phyloP scores from a whole-genome alignment of 2,329 filamentous ascomycete species.

The Tympanopsis confertula region DNA sequence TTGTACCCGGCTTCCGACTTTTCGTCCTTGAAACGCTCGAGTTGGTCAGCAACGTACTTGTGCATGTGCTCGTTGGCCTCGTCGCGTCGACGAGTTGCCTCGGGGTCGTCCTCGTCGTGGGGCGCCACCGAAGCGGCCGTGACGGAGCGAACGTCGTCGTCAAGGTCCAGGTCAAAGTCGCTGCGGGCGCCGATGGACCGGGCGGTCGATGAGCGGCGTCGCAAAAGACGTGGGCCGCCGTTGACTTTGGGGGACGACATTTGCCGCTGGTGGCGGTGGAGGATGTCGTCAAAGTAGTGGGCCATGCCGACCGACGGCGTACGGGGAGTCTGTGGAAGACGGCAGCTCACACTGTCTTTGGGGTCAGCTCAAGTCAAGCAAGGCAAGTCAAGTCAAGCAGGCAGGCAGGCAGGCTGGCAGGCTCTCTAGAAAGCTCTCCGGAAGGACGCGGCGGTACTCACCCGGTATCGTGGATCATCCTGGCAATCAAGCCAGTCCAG shows the following conservation, averaged over 20 bases:
- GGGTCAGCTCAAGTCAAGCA: not conserved
- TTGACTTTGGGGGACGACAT: slow-evolving; percentile 20
- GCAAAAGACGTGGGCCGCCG: slow-evolving; percentile 19
- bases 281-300: slow-evolving; percentile 91
- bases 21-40: slow-evolving; percentile 59
- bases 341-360: slow-evolving; percentile 61
- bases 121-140: slow-evolving; percentile 7
- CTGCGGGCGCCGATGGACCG: slow-evolving; percentile 76
- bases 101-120: slow-evolving; percentile 38
- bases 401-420: too few relatives aligned
- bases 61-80: slow-evolving; percentile 63
- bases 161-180: slow-evolving; percentile 50
- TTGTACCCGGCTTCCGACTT: slow-evolving; percentile 20
- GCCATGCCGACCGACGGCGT: slow-evolving; percentile 73
- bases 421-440: not conserved
- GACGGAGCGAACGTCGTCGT: slow-evolving; percentile 19
- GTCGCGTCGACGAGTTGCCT: slow-evolving; percentile 31
- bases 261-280: slow-evolving; percentile 41
- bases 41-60: slow-evolving; percentile 70
- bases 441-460: slow-evolving; percentile 32
- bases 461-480: slow-evolving; percentile 97
- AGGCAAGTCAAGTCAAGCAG: not conserved
- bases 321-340: slow-evolving; percentile 83
- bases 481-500: slow-evolving; percentile 90
- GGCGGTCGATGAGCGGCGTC: slow-evolving; percentile 65